Evolutionary conservation across 2,329 filamentous ascomycete species (phyloP), one percentile per base, ranked within the genome.

Genomic region (Calonectria henricotiae): DNA sequence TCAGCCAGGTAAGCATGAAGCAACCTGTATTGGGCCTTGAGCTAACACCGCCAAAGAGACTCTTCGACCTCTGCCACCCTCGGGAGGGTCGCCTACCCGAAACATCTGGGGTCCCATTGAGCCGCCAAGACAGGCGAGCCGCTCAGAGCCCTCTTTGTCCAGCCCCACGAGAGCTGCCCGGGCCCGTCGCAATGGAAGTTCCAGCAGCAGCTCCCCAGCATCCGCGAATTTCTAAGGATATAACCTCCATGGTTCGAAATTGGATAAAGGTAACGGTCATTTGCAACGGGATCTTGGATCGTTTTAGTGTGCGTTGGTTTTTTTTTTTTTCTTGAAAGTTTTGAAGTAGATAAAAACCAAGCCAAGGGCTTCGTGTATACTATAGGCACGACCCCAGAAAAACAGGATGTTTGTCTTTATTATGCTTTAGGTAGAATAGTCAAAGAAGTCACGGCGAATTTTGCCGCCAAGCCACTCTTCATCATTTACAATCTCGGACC

Each of bases 121-220:
- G 20, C 76, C 76, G n/a, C 80, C 77, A 39, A 23, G 27, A 13
- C 71, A 77, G 27, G 78, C 74, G 80, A 85, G 80, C 39, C 79
- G 68, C 41, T 63, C 68, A 0, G 74, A 71, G 11, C 62, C 70
- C 3, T 30, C 54, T 1, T 51, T 51, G 32, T 17, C 17, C 20
- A 51, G 11, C 37, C 27, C 65, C 3, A 47, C 27, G 9, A 54
- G 55, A 30, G 61, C 44, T 25, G 15, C 65, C 12, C 65, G 69
- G 60, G 32, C 46, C 15, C 49, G 41, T 49, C 41, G 47, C 15
- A 39, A 39, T 20, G 41, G 49, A 41, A 44, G 37, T 12, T 60
- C 49, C 41, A 47, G 39, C 25, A 32, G 49, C 8, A 15, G 44
- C 39, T 27, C 37, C 20, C n/a, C 25, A 35, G 37, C 25, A 23